Conservation (phyloP, 2,329 filamentous ascomycete genomes). For the Epichloe bromicola region DNA sequence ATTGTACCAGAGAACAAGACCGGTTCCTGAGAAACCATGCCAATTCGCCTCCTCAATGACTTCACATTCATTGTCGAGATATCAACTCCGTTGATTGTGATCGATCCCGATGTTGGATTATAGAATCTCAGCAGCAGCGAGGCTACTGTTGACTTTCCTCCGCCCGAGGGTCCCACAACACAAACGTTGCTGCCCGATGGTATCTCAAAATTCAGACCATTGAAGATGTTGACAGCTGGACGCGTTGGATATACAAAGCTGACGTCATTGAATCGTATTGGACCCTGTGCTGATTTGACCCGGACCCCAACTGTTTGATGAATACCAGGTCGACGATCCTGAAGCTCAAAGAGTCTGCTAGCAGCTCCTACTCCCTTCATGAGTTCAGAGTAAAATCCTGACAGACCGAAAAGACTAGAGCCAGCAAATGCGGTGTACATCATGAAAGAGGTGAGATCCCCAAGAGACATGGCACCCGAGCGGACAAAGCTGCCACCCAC, state of each 20-base stretch:
- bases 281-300: slow-evolving; percentile 73
- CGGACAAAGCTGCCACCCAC: slow-evolving; percentile 86
- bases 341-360: slow-evolving; percentile 89
- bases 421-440: slow-evolving; percentile 90
- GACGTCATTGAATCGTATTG: slow-evolving; percentile 78
- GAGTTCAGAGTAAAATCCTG: slow-evolving; percentile 91
- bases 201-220: slow-evolving; percentile 78
- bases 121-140: slow-evolving; percentile 90
- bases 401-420: slow-evolving; percentile 84
- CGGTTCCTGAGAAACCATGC: slow-evolving; percentile 90
- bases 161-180: slow-evolving; percentile 90
- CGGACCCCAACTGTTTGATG: slow-evolving; percentile 70
- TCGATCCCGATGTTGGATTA: slow-evolving; percentile 60
- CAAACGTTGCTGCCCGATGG: slow-evolving; percentile 89
- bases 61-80: slow-evolving; percentile 84
- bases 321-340: slow-evolving; percentile 78
- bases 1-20: slow-evolving; percentile 81
- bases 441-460: slow-evolving; percentile 89
- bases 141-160: slow-evolving; percentile 91
- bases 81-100: slow-evolving; percentile 75
- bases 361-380: slow-evolving; percentile 99
- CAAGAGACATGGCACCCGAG: slow-evolving; percentile 72
- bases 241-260: slow-evolving; percentile 87
- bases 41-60: slow-evolving; percentile 80
- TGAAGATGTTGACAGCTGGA: slow-evolving; percentile 84